A percentile compares a stretch with the other conserved stretches of the same genome.
phyloP scores from a whole-genome alignment of 108 stramenopile genomes.

The Discostella stelligeroides region DNA sequence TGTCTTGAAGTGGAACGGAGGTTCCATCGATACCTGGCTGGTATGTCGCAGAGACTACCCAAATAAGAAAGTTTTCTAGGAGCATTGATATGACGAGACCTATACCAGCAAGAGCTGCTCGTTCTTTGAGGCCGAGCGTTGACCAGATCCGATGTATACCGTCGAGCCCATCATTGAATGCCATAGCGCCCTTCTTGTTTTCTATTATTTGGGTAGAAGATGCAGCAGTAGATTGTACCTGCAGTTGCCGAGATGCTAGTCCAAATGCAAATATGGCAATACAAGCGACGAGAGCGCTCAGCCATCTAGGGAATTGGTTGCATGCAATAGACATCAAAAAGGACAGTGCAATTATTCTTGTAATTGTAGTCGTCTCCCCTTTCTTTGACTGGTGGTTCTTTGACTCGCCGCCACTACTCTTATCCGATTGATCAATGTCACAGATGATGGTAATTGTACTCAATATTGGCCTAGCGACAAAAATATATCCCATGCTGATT shows the following conservation, averaged over 20 bases:
- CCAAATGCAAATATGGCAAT: conserved; percentile 37
- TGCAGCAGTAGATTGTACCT: conserved; percentile 1
- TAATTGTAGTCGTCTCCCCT: conserved; percentile 7
- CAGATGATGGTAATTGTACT: conserved; percentile 19
- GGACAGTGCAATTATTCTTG: conserved; percentile 29
- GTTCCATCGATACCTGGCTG: conserved; percentile 48
- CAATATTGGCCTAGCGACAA: conserved; percentile 28
- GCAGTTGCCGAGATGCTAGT: conserved; percentile 36
- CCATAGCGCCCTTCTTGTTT: neutral
- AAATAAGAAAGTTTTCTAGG: conserved; percentile 81
- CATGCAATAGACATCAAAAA: conserved; percentile 41
- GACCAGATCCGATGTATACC: conserved; percentile 30
- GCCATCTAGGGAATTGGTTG: conserved; percentile 45
- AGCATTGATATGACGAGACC: conserved; percentile 57
- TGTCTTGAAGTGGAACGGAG: conserved; percentile 76
- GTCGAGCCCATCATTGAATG: neutral
- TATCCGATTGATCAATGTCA: neutral
- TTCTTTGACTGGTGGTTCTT: neutral
- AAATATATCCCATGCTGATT: conserved; percentile 29
- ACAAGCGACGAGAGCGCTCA: conserved; percentile 30
- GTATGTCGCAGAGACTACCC: conserved; percentile 86
- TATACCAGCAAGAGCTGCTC: conserved; percentile 34
- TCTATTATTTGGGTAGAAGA: neutral
- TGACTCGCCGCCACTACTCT: neutral
- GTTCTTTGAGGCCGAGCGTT: conserved; percentile 24